Evolutionary conservation across 371 early-diverging fungal species (phyloP).

Genomic region (Apophysomyces sp.): DNA sequence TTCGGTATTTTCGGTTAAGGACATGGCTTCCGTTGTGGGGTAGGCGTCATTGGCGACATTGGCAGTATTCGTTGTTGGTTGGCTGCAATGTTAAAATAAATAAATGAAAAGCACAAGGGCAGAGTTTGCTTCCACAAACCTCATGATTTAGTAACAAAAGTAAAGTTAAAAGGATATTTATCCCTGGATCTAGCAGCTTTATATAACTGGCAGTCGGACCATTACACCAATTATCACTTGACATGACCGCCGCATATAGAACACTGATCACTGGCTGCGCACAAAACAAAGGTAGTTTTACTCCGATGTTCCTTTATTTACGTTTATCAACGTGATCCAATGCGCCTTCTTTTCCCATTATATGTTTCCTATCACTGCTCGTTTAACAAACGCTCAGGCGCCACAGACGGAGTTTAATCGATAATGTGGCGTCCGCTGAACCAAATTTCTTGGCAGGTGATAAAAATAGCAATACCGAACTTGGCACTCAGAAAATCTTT

Average conservation of each 20-base stretch:
- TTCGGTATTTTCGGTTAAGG: not conserved
- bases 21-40: not conserved
- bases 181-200: not conserved
- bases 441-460: too few relatives aligned
- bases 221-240: not conserved
- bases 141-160: not conserved
- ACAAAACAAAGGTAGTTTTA: too few relatives aligned
- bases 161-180: not conserved
- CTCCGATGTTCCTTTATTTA: too few relatives aligned
- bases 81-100: not conserved
- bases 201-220: not conserved
- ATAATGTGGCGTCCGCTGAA: too few relatives aligned
- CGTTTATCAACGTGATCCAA: too few relatives aligned
- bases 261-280: too few relatives aligned
- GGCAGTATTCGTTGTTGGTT: not conserved
- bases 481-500: too few relatives aligned
- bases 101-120: not conserved
- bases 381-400: too few relatives aligned
- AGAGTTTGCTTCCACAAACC: not conserved
- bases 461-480: too few relatives aligned
- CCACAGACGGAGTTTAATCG: too few relatives aligned
- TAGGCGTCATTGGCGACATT: not conserved
- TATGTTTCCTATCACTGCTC: too few relatives aligned
- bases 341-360: too few relatives aligned
- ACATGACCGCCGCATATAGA: not conserved